Evolutionary conservation across 768 basidiomycete species (phyloP).

Genomic region (Tulasnella sp.): DNA sequence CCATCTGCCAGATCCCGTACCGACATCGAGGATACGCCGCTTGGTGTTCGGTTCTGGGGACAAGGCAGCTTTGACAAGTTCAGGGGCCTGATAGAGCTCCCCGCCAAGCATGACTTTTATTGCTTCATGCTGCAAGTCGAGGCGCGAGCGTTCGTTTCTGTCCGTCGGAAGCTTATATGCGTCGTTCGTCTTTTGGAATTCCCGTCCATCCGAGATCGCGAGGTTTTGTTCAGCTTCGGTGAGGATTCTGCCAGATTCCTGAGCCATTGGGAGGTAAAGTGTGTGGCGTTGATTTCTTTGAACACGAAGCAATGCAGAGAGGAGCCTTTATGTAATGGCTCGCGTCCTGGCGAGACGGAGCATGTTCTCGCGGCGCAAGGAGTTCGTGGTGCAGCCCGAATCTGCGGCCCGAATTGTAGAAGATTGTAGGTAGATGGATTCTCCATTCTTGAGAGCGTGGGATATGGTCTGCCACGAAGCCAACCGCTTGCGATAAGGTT

Average conservation of each 20-base stretch:
- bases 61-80: neutral
- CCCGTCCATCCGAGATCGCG: neutral
- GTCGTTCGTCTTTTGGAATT: neutral
- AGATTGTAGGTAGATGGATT: neutral
- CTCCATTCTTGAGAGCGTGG: neutral
- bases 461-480: neutral
- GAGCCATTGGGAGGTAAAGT: neutral
- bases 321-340: neutral
- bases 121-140: neutral
- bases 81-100: neutral
- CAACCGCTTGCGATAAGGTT: neutral
- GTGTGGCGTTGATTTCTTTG: neutral
- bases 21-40: neutral
- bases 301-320: neutral
- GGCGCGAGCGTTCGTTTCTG: neutral
- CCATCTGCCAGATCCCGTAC: neutral
- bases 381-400: neutral
- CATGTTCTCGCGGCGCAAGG: too few species aligned
- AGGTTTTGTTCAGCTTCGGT: neutral
- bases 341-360: neutral
- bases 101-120: neutral
- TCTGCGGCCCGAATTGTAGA: neutral
- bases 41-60: neutral
- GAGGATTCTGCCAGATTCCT: neutral
- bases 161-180: neutral